Evolutionary conservation across 2,329 filamentous ascomycete genomes (phyloP).

Genomic region (Trichoderma atroviride): DNA sequence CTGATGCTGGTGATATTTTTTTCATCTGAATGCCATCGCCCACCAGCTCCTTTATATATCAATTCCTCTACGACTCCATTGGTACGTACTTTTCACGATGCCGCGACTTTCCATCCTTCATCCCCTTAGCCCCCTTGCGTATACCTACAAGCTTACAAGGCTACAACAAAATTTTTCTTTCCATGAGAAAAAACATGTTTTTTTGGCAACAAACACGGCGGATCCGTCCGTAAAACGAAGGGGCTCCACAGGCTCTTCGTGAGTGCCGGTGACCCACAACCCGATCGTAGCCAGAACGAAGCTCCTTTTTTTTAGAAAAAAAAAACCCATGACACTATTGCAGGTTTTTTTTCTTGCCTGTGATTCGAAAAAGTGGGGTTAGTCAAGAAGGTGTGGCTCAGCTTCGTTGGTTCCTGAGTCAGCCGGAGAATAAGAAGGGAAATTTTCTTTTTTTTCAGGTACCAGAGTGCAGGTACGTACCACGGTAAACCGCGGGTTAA

Average conservation of each 20-base stretch:
- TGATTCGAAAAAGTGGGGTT: neutral
- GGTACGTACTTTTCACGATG: conserved; percentile 26
- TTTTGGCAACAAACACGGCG: neutral
- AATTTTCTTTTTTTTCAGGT: neutral
- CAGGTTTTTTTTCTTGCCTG: neutral
- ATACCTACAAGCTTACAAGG: neutral
- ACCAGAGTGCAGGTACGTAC: neutral
- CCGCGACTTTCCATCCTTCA: conserved; percentile 21
- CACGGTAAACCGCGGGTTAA: conserved; percentile 21
- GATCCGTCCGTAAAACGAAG: conserved; percentile 3
- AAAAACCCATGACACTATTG: neutral
- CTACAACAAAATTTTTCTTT: neutral
- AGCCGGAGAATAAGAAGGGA: neutral
- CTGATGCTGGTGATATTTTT: neutral
- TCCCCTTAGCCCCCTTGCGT: neutral
- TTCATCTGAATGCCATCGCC: neutral
- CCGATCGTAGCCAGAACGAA: conserved; percentile 21
- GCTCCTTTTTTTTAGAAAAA: conserved; percentile 1
- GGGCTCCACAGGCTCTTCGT: neutral
- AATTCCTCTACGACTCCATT: neutral
- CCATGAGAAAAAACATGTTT: conserved; percentile 11
- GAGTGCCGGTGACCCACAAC: conserved; percentile 16
- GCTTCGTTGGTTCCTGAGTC: conserved; percentile 8
- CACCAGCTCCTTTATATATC: conserved; percentile 15
- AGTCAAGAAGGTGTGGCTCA: conserved; percentile 1